These are phyloP conservation scores for Colletotrichum sp. DNA, from an alignment of 2,329 filamentous ascomycete species.

Conservation along the genomic window DNA sequence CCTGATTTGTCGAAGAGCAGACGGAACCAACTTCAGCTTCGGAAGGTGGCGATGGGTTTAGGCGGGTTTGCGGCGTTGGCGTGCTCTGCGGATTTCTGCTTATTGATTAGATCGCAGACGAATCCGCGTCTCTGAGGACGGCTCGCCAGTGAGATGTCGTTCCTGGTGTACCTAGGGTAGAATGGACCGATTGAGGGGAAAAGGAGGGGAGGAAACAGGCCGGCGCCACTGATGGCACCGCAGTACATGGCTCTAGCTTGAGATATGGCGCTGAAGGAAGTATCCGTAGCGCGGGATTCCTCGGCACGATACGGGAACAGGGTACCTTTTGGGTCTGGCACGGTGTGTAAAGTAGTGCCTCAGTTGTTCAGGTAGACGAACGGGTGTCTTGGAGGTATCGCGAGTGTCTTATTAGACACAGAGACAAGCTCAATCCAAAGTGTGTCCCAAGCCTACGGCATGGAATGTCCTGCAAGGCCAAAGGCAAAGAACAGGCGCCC, in stretches of 20 bases:
- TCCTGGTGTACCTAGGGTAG: not conserved
- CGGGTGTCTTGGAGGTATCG: conserved; percentile 5
- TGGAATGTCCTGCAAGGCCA: conserved; percentile 9
- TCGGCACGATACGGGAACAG: not conserved
- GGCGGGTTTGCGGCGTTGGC: not conserved
- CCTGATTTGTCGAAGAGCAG: conserved; percentile 3
- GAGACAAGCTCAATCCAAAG: not conserved
- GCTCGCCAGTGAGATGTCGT: not conserved
- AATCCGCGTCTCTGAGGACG: not conserved
- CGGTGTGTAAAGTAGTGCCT: not conserved
- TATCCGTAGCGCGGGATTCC: not conserved
- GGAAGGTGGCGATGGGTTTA: conserved; percentile 1
- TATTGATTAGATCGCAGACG: not conserved
- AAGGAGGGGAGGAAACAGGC: not conserved
- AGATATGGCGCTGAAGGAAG: not conserved
- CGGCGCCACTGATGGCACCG: not conserved
- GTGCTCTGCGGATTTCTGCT: not conserved
- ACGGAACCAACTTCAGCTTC: not conserved
- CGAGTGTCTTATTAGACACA: not conserved
- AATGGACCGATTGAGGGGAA: conserved; percentile 3
- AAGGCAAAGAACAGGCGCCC: not conserved
- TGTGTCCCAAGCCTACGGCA: not conserved
- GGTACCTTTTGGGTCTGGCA: not conserved
- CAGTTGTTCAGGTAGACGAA: not conserved
- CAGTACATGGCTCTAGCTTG: not conserved